Evolutionary conservation across 2,329 filamentous ascomycete genomes (phyloP), one percentile per base, ranked within the genome.

Genomic region (Talaromyces sp.): DNA sequence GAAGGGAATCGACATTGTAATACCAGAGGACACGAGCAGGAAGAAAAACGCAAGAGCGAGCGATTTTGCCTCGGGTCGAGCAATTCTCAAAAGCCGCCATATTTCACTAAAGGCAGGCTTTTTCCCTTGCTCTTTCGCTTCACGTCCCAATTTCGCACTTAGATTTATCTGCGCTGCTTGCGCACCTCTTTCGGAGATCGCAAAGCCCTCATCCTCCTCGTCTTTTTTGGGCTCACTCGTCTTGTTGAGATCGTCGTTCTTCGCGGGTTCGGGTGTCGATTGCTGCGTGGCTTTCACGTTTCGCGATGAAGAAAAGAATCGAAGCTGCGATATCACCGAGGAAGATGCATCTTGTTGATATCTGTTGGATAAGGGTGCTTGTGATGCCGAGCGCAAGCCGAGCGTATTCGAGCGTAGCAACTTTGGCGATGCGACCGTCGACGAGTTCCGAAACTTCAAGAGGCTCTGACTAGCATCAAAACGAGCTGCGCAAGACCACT

Each of bases 1-100:
- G 73, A 97, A 96, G 1, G 95, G 95, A 63, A 99, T 91, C 2
- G 92, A 93, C 90, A 99, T 96, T 61, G 93, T 96, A 67, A 99
- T 92, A 57, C 87, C 85, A 4, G 93, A 98, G 17, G 93, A 97
- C 64, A 97, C 83, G 62, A 99, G 82, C 57, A 99, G 82, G 72
- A 96, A 90, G 60, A 89, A 74, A 73, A 98, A 93, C 3, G 96
- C 96, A 65, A 90, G 76, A 7, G 81, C 83, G 17, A 99, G 85
- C 75, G 90, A 89, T 71, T 83, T 88, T 32, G 90, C 78, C 78
- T 99, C 95, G 2, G 93, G 93, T 60, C 85, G 84, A 13, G 95
- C 95, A 72, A 99, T 95, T 76, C 88, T 92, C 73, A 99, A 83
- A 69, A 99, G 80, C 57, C 95, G 86, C 87, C 88, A 90, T 67